Conservation (phyloP, 805 yeast genomes). For the Monosporozyma aerobia region DNA sequence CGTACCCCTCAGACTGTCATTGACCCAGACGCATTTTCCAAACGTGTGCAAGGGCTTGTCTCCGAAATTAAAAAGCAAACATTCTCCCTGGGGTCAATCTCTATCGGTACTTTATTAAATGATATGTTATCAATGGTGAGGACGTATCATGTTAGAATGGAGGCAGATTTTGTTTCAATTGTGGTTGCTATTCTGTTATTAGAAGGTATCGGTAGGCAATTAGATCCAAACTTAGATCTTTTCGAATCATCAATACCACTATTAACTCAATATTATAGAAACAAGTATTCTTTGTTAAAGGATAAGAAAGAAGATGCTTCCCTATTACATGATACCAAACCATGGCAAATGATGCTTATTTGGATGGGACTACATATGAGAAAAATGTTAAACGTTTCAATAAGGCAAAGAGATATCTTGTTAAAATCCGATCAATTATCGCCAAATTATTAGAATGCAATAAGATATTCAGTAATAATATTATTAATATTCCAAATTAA, state of each 20-base stretch:
- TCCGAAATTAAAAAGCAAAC: conserved; percentile 76
- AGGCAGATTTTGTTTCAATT: conserved; percentile 91
- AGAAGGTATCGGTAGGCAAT: conserved; percentile 92
- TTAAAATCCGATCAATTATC: conserved; percentile 58
- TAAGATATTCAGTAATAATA: not conserved
- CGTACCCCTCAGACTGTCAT: conserved; percentile 89
- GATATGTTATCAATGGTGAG: conserved; percentile 87
- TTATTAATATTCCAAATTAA: not conserved
- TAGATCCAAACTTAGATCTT: conserved; percentile 86
- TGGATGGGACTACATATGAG: conserved; percentile 88
- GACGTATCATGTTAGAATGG: conserved; percentile 92
- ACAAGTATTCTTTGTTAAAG: conserved; percentile 28
- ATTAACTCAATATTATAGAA: conserved; percentile 67
- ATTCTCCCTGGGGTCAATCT: conserved; percentile 83
- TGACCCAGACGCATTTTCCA: conserved; percentile 74
- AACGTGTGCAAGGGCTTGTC: conserved; percentile 78
- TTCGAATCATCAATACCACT: conserved; percentile 91
- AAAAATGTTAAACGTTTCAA: conserved; percentile 73
- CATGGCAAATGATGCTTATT: conserved; percentile 75
- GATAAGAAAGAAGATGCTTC: conserved; percentile 35
- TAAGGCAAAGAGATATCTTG: conserved; percentile 54
- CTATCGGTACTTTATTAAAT: conserved; percentile 84
- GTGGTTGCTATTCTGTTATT: conserved; percentile 84
- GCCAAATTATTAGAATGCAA: conserved; percentile 42
- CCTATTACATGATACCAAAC: conserved; percentile 45